Percentiles rank a stretch among this genome's conserved stretches.
Evolutionary conservation across 108 stramenopile genomes (phyloP).

Genomic region (Nitzschia sp.): DNA sequence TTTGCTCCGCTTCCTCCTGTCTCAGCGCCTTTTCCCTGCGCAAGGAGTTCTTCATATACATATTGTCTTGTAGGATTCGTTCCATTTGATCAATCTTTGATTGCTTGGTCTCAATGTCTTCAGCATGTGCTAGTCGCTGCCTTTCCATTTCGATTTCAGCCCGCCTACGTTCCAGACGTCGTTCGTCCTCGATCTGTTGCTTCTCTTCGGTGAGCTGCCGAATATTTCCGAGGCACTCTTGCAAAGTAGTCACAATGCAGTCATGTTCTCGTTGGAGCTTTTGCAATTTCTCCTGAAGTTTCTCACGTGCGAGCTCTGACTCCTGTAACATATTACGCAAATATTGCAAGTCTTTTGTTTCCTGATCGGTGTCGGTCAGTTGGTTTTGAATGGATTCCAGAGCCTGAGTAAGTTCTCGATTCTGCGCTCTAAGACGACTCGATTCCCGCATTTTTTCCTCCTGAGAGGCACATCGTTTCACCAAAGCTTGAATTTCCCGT

Average conservation of each 20-base stretch:
- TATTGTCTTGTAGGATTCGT: conserved; percentile 36
- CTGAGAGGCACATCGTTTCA: conserved; percentile 43
- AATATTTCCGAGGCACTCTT: conserved; percentile 39
- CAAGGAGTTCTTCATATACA: conserved; percentile 18
- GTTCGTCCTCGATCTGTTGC: conserved; percentile 31
- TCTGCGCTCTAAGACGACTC: conserved; percentile 22
- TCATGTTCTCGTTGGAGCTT: conserved; percentile 40
- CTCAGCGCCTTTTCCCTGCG: conserved; percentile 23
- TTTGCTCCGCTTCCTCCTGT: conserved; percentile 14
- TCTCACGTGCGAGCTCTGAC: conserved; percentile 29
- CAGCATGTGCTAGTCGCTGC: conserved; percentile 23
- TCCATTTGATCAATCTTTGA: conserved; percentile 35
- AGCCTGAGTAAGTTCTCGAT: conserved; percentile 18
- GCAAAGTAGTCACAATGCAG: conserved; percentile 32
- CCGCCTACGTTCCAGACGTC: conserved; percentile 24
- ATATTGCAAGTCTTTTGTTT: conserved; percentile 9
- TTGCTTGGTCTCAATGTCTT: conserved; percentile 21
- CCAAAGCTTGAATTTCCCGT: conserved; percentile 38
- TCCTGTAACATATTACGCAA: conserved; percentile 27
- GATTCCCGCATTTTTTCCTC: conserved; percentile 44
- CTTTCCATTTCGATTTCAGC: conserved; percentile 40
- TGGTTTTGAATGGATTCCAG: conserved; percentile 8
- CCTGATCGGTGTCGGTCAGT: conserved; percentile 18
- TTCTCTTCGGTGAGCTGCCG: conserved; percentile 37
- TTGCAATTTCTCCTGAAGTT: conserved; percentile 26